phyloP scores from a whole-genome alignment of 2,329 filamentous ascomycete genomes.

The Colletotrichum sp. region DNA sequence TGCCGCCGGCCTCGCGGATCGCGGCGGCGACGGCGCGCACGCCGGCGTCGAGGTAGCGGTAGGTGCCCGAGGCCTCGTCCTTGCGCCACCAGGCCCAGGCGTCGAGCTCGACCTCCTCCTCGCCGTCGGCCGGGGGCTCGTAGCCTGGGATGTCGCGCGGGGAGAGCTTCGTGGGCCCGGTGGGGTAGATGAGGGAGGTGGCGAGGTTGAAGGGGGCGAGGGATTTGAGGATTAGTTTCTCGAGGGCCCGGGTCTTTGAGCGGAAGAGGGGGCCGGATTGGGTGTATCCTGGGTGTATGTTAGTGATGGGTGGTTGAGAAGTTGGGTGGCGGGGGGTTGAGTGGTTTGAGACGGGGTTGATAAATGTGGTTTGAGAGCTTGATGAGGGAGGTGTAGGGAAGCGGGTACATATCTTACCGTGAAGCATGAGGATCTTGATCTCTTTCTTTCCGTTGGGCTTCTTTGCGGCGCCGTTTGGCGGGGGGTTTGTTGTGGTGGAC shows the following conservation, averaged over 20 bases:
- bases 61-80: slow-evolving; percentile 67
- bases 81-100: slow-evolving; percentile 85
- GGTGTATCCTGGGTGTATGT: slow-evolving; percentile 70
- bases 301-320: background rate
- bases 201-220: slow-evolving; percentile 65
- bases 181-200: slow-evolving; percentile 70
- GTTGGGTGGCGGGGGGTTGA: background rate
- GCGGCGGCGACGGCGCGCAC: slow-evolving; percentile 66
- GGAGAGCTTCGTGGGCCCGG: slow-evolving; percentile 67
- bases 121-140: slow-evolving; percentile 33
- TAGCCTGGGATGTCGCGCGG: slow-evolving; percentile 75
- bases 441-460: slow-evolving; percentile 48
- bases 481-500: background rate
- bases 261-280: slow-evolving; percentile 88
- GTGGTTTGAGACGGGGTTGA: background rate
- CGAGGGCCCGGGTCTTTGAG: slow-evolving; percentile 85
- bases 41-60: slow-evolving; percentile 73
- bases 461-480: slow-evolving; percentile 27
- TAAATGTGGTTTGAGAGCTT: background rate
- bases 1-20: slow-evolving; percentile 67
- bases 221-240: slow-evolving; percentile 79
- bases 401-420: slow-evolving; percentile 52
- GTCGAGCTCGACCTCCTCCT: slow-evolving; percentile 58
- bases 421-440: slow-evolving; percentile 78
- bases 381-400: background rate